A percentile compares a stretch with the other conserved stretches of the same genome.
These are phyloP conservation scores for Penicillium sp. DNA, from an alignment of 2,329 filamentous ascomycete species.

Conservation along the genomic window DNA sequence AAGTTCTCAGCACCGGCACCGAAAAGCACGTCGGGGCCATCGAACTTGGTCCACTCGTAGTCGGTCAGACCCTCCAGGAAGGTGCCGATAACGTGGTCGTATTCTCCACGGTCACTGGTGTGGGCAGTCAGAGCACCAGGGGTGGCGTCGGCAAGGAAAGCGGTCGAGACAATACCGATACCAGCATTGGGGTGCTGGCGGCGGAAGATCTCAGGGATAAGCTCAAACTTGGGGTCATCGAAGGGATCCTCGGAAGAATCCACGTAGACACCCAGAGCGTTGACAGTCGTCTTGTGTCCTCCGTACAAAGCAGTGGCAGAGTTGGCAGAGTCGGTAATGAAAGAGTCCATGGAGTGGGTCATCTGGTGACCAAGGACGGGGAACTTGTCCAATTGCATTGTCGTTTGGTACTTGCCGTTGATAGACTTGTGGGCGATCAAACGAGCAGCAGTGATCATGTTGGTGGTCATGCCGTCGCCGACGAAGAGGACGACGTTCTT, in stretches of 20 bases:
- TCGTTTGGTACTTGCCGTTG: slow-evolving; percentile 81
- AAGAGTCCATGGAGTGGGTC: slow-evolving; percentile 83
- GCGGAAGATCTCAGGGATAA: slow-evolving; percentile 72
- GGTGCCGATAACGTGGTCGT: slow-evolving; percentile 75
- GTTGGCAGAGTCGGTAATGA: slow-evolving; percentile 87
- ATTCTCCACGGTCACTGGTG: slow-evolving; percentile 70
- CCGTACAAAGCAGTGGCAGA: slow-evolving; percentile 80
- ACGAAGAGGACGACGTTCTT: slow-evolving; percentile 90
- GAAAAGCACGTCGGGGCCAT: slow-evolving; percentile 79
- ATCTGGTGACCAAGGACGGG: slow-evolving; percentile 87
- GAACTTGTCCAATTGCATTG: slow-evolving; percentile 79
- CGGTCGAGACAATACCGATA: slow-evolving; percentile 75
- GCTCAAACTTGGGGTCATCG: slow-evolving; percentile 87
- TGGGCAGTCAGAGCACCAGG: slow-evolving; percentile 76
- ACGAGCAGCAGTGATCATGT: slow-evolving; percentile 67
- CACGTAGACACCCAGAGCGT: slow-evolving; percentile 79
- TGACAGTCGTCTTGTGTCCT: slow-evolving; percentile 83
- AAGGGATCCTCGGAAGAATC: slow-evolving; percentile 75
- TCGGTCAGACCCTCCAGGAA: slow-evolving; percentile 77
- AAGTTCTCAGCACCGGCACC: slow-evolving; percentile 85
- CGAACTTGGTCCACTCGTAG: slow-evolving; percentile 78
- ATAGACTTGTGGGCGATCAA: slow-evolving; percentile 80
- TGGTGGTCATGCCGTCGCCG: slow-evolving; percentile 66
- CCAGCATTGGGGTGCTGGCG: slow-evolving; percentile 66
- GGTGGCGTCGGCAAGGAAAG: slow-evolving; percentile 75